These are phyloP conservation scores for Backusella tarrabulga DNA, from an alignment of 192 early-diverging fungal genomes.

Conservation along the genomic window DNA sequence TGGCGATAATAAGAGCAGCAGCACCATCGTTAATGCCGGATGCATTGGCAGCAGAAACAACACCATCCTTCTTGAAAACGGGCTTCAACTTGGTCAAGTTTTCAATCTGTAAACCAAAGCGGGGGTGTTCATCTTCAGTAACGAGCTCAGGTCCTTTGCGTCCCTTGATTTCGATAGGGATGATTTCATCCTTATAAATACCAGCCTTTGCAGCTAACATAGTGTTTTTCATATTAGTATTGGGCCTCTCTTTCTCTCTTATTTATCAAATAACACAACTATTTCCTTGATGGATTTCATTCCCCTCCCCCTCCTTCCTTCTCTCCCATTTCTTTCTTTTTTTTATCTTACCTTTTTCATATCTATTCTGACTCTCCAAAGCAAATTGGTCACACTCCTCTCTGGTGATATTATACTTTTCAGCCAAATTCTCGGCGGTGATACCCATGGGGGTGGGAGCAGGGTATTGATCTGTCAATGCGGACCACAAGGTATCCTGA, in stretches of 20 bases:
- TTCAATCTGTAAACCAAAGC: conserved; percentile 83
- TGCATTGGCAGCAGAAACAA: conserved; percentile 93
- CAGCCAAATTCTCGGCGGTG: conserved; percentile 90
- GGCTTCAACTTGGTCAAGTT: conserved; percentile 73
- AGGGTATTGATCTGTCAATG: conserved; percentile 86
- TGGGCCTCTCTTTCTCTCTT: not conserved
- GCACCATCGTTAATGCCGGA: conserved; percentile 97
- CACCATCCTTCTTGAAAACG: conserved; percentile 90
- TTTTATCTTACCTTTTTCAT: conserved; percentile 62
- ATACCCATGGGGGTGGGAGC: conserved; percentile 83
- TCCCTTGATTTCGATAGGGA: conserved; percentile 79
- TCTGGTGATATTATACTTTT: conserved; percentile 80
- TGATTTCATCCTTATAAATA: conserved; percentile 79
- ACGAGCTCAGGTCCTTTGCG: conserved; percentile 74
- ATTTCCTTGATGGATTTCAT: no score
- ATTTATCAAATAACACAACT: not conserved
- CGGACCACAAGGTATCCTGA: conserved; percentile 86
- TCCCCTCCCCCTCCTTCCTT: not conserved
- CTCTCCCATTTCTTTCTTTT: not conserved
- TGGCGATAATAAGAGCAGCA: conserved; percentile 80
- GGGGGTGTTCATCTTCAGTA: conserved; percentile 84
- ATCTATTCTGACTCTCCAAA: conserved; percentile 80
- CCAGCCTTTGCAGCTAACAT: conserved; percentile 48
- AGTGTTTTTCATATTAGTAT: not conserved
- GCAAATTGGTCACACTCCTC: conserved; percentile 86